A percentile compares a stretch with the other conserved stretches of the same genome.
These are phyloP conservation scores for Lactarius quietus DNA, from an alignment of 768 basidiomycete genomes.

Conservation along the genomic window DNA sequence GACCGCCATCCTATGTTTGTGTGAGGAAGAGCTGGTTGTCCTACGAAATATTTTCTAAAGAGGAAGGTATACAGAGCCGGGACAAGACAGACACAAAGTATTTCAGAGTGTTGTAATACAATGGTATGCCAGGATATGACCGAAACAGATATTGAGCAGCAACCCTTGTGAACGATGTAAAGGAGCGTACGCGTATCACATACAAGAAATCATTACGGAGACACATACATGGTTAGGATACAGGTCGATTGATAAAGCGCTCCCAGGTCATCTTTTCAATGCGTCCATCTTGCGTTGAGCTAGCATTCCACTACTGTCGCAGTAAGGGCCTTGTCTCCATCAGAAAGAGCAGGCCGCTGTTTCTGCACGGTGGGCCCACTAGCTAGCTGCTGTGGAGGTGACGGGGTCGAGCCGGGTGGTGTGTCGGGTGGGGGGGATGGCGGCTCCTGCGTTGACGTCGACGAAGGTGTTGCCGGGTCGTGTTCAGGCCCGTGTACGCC, in stretches of 20 bases:
- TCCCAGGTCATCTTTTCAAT: conserved; percentile 35
- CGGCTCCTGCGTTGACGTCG: conserved; percentile 38
- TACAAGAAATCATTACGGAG: conserved; percentile 25
- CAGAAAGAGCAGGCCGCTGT: conserved; percentile 49
- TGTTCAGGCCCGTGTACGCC: conserved; percentile 20
- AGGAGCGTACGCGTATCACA: conserved; percentile 21
- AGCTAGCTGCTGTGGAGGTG: conserved; percentile 41
- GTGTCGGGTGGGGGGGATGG: conserved; percentile 23
- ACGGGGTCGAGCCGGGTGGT: conserved; percentile 45
- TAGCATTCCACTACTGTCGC: conserved; percentile 61
- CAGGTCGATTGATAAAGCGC: conserved; percentile 4
- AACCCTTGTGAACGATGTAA: conserved; percentile 23
- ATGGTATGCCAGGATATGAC: conserved; percentile 24
- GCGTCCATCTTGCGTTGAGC: conserved; percentile 60
- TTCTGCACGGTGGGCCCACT: conserved; percentile 47
- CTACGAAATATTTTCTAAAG: conserved; percentile 38
- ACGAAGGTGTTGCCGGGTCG: conserved; percentile 23
- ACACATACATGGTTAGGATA: conserved; percentile 24
- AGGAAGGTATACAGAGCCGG: conserved; percentile 21
- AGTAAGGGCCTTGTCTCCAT: conserved; percentile 52
- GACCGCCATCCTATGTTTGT: conserved; percentile 60
- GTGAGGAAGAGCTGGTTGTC: conserved; percentile 71
- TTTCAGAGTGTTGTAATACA: conserved; percentile 25
- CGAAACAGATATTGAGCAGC: conserved; percentile 22
- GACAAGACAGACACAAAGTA: conserved; percentile 24